A percentile compares a stretch with the other conserved stretches of the same genome.
phyloP scores from a whole-genome alignment of 2,329 filamentous ascomycete genomes.

The Pyrenophora tritici-repentis region DNA sequence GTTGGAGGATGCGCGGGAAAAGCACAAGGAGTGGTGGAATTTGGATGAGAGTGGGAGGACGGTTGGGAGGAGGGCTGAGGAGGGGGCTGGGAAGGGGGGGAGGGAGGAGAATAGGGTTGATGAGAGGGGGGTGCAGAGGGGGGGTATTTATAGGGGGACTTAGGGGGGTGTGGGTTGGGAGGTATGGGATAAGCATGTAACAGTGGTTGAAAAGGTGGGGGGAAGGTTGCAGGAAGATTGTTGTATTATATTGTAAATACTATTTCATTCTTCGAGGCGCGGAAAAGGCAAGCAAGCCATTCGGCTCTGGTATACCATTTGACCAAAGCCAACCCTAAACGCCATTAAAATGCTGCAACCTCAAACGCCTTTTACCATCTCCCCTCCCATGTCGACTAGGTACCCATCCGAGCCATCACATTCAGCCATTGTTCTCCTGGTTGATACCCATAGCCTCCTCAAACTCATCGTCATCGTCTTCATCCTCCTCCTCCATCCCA shows the following conservation, averaged over 20 bases:
- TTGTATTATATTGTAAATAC: slow-evolving; percentile 22
- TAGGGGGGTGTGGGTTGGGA: no score
- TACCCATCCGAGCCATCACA: background rate
- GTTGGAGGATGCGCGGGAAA: slow-evolving; percentile 53
- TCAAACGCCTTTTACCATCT: slow-evolving; percentile 3
- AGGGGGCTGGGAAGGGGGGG: slow-evolving; percentile 6
- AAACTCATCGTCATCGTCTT: slow-evolving; percentile 51
- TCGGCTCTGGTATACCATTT: slow-evolving; percentile 35
- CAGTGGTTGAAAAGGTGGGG: no score
- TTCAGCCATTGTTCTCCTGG: background rate
- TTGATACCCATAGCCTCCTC: slow-evolving; percentile 45
- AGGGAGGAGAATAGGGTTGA: slow-evolving; percentile 27
- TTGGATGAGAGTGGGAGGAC: slow-evolving; percentile 47
- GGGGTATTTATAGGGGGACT: slow-evolving; percentile 22
- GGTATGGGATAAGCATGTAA: background rate
- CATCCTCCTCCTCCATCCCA: slow-evolving; percentile 39
- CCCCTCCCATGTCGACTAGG: background rate
- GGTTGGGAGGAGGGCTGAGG: slow-evolving; percentile 28
- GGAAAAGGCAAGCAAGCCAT: background rate
- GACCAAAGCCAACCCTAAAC: slow-evolving; percentile 10
- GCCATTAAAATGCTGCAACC: slow-evolving; percentile 23
- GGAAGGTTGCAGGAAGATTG: no score
- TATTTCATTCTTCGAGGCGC: background rate
- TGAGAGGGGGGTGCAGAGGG: slow-evolving; percentile 24
- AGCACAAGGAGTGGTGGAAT: slow-evolving; percentile 59